A percentile compares a stretch with the other conserved stretches of the same genome.
Evolutionary conservation across 495 filamentous ascomycete genomes (phyloP).

Genomic region (Trichoderma gamsii): DNA sequence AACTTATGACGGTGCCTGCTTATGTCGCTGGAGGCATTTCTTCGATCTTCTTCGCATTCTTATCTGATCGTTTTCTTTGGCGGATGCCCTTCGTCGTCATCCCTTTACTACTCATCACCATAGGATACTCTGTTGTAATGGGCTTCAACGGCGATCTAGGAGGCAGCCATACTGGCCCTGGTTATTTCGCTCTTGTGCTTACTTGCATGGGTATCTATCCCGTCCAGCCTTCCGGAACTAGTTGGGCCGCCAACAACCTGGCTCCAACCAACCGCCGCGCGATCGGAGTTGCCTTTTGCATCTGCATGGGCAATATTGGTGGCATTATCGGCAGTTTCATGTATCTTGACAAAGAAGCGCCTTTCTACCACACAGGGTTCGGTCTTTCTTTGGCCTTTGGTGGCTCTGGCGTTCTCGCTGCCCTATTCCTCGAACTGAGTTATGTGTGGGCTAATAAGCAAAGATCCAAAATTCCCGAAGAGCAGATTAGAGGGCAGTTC

Average conservation of each 20-base stretch:
- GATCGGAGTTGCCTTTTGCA: constrained; percentile 33
- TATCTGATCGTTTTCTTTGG: constrained; percentile 37
- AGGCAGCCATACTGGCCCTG: constrained; percentile 26
- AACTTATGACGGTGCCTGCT: constrained; percentile 66
- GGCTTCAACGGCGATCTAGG: constrained; percentile 18
- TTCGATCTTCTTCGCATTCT: constrained; percentile 25
- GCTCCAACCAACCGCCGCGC: constrained; percentile 32
- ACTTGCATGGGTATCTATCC: constrained; percentile 37
- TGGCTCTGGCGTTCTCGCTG: constrained; percentile 23
- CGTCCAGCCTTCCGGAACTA: constrained; percentile 30
- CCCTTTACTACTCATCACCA: constrained; percentile 25
- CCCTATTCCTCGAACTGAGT: constrained; percentile 25
- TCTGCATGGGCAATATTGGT: constrained; percentile 33
- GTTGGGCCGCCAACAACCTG: constrained; percentile 38
- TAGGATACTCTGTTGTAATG: constrained; percentile 27
- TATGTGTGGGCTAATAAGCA: constrained; percentile 27
- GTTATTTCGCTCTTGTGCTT: constrained; percentile 35
- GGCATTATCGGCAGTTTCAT: constrained; percentile 32
- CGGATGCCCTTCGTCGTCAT: constrained; percentile 35
- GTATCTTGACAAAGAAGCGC: constrained; percentile 36
- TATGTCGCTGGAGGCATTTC: constrained; percentile 61
- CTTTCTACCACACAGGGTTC: constrained; percentile 39
- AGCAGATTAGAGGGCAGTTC: constrained; percentile 30
- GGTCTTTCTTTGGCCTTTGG: constrained; percentile 28
- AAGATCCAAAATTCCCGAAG: constrained; percentile 26